These are phyloP conservation scores for Pleurotus citrinopileatus DNA, from an alignment of 768 basidiomycete species.

Conservation along the genomic window DNA sequence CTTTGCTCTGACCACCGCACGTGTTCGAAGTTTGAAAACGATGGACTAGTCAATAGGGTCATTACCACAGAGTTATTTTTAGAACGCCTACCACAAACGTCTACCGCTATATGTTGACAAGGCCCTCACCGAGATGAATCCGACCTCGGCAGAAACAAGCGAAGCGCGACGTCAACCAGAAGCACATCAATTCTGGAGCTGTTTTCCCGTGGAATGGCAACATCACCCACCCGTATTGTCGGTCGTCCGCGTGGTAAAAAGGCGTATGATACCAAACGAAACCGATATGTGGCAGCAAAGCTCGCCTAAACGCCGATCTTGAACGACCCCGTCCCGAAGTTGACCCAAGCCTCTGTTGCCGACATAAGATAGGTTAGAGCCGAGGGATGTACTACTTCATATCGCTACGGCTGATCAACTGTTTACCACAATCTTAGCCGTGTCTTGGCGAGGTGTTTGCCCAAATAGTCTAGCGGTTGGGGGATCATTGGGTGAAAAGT, in stretches of 20 bases:
- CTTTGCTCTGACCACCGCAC: background rate
- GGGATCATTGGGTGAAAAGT: too few species aligned
- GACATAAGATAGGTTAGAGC: background rate
- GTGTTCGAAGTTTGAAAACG: background rate
- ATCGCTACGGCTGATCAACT: too few species aligned
- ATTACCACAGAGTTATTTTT: constrained; percentile 5
- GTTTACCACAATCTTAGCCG: too few species aligned
- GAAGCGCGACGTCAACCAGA: constrained; percentile 1
- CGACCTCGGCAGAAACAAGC: constrained; percentile 8
- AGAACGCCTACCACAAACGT: background rate
- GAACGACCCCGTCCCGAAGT: constrained; percentile 1
- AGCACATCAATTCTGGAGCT: constrained; percentile 2
- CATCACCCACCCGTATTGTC: background rate
- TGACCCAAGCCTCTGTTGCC: constrained; percentile 1
- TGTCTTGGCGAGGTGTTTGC: too few species aligned
- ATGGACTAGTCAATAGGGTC: background rate
- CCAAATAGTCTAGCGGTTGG: too few species aligned
- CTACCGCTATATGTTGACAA: background rate
- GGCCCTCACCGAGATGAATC: constrained; percentile 4
- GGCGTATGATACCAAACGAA: background rate
- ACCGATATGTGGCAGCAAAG: background rate
- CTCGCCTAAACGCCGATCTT: constrained; percentile 2
- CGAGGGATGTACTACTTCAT: background rate
- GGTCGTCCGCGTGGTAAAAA: background rate
- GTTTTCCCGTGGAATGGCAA: background rate